Conservation (phyloP, 208 protist genomes). For the Trypanosoma lewisi region DNA sequence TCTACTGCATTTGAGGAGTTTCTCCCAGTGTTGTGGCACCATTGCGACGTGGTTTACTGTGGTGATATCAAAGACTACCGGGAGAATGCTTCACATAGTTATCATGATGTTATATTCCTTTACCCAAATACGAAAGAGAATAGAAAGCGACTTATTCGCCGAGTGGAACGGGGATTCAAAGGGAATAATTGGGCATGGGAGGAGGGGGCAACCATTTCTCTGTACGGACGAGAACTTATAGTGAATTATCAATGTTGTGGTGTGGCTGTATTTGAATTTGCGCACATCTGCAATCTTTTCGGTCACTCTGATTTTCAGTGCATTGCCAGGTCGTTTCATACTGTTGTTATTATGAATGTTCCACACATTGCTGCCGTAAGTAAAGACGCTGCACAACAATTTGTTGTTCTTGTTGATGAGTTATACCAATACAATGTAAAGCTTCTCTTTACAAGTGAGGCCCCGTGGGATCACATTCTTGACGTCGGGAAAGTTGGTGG, state of each 20-base stretch:
- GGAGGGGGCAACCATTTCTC: conserved; percentile 42
- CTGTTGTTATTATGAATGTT: conserved; percentile 77
- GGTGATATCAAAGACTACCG: conserved; percentile 59
- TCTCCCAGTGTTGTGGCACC: conserved; percentile 46
- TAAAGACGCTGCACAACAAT: conserved; percentile 76
- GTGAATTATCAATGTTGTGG: conserved; percentile 69
- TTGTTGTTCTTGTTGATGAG: conserved; percentile 85
- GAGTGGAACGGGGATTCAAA: conserved; percentile 50
- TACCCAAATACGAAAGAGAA: conserved; percentile 59
- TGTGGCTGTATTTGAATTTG: conserved; percentile 81
- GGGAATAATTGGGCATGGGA: conserved; percentile 34
- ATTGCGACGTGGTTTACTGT: conserved; percentile 74
- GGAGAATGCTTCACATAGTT: conserved; percentile 27
- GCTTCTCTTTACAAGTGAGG: conserved; percentile 71
- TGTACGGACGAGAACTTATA: conserved; percentile 64
- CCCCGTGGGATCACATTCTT: conserved; percentile 69
- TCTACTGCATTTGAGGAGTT: conserved; percentile 69
- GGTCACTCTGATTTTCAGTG: conserved; percentile 72
- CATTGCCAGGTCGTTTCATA: conserved; percentile 72
- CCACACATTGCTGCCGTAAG: conserved; percentile 60
- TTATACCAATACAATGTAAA: conserved; percentile 90
- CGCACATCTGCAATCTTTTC: conserved; percentile 65
- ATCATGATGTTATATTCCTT: conserved; percentile 57
- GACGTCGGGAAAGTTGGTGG: conserved; percentile 19
- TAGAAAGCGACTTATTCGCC: conserved; percentile 40